Evolutionary conservation across 192 early-diverging fungal genomes (phyloP), one percentile per base, ranked within the genome.

Genomic region (Podila epigama): DNA sequence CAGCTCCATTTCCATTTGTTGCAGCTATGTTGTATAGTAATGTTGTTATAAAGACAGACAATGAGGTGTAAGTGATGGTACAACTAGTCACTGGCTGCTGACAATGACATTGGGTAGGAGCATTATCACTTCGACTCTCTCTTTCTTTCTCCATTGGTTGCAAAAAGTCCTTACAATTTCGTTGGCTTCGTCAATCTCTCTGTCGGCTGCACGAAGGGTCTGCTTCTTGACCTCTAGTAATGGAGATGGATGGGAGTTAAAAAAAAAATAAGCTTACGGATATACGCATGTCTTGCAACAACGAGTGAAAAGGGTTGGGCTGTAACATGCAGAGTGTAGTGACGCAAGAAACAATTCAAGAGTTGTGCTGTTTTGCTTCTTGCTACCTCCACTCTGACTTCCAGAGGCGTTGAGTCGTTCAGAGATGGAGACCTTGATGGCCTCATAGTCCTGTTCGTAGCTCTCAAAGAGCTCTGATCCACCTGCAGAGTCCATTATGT

Each of bases 1-100:
- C 8, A 96, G 83, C 70, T 98, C 97, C 81, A 96, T 92, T 69
- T 97, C 97, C 91, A 98, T 94, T 85, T 96, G 94, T 53, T 88
- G 89, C 48, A 95, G 61, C 93, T 94, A 79, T 39, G 6, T 39
- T 39, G 6, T 39, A 9, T 39, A 9, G 37, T 39, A 9, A 9
- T 39, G 44, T 22, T 40, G 18, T 54, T 5, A 36, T 27, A 42
- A 34, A 12, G 39, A 40, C 57, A 59, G 39, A 20, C 13, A 54
- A n/a, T n/a, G n/a, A n/a, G n/a, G n/a, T n/a, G n/a, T n/a, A n/a
- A n/a, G n/a, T n/a, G n/a, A n/a, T n/a, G n/a, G n/a, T n/a, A n/a
- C n/a, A n/a, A n/a, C n/a, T n/a, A n/a, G n/a, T n/a, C n/a, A n/a
- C n/a, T n/a, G n/a, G n/a, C n/a, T n/a, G n/a, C n/a, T n/a, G n/a